Base-by-base conservation (phyloP, 257 asterid genomes). In the Salvia splendens region DNA sequence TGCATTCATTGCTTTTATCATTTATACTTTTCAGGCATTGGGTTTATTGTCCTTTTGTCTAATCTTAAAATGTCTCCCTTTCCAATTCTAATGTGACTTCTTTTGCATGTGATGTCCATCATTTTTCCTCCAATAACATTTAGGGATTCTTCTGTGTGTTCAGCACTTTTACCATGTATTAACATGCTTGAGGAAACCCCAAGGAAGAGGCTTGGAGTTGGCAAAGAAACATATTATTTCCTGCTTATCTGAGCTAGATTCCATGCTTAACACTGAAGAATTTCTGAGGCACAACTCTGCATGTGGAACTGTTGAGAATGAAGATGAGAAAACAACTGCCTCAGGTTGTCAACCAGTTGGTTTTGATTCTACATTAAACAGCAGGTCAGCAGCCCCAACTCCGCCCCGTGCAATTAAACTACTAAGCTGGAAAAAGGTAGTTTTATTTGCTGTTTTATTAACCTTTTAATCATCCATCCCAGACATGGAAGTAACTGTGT, bases 121-220 rank as follows among this genome's bases (percentile, higher is more conserved):
- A 43, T 20, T 48, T 24, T 42, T 65, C 48, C 71, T 59, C 71
- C 60, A 60, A 35, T 77, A 76, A 77, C 68, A 57, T 76, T 65
- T 61, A 70, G 45, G 49, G 40, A 68, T 17, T 45, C 49, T 76
- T 73, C 72, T 78, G 66, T 73, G 61, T 72, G 53, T 78, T 54
- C 97, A 94, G 99, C 95, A 90, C 84, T 85, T 88, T 73, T 87
- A 88, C 81, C 99, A 88, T 73, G 86, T 84, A 71, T 68, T 91
- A 43, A 84, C 84, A 51, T 85, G 88, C 61, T 78, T 88, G 95
- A 81, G 95, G 95, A 82, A 87, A 75, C 95, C 95, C 75, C 97
- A 91, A 84, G 99, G 99, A 73, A 90, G 79, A 94, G 99, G 97
- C 49, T 74, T 94, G 83, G 97, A 94, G 80, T 79, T 91, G 79